Percentiles rank a stretch among this genome's conserved stretches.
These are phyloP conservation scores for Erysimum cheiranthoides DNA, from an alignment of 345 rosid species.

Conservation along the genomic window DNA sequence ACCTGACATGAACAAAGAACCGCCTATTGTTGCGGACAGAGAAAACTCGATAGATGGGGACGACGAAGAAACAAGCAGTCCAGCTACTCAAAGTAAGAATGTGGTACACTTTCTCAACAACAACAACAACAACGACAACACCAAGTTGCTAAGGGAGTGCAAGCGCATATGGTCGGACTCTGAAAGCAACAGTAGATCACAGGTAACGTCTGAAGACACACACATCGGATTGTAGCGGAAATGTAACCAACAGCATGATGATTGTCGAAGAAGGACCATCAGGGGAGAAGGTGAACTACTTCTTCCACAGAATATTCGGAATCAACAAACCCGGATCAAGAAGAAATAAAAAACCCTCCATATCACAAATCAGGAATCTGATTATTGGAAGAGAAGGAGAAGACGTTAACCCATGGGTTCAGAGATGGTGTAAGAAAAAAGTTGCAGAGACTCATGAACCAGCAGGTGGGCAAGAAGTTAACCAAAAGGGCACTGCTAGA, in stretches of 20 bases:
- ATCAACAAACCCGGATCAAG: conserved; percentile 35
- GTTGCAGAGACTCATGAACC: conserved; percentile 35
- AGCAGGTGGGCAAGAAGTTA: conserved; percentile 25
- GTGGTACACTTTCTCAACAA: conserved; percentile 46
- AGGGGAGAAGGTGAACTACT: conserved; percentile 46
- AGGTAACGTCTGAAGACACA: conserved; percentile 69
- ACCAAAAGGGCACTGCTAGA: conserved; percentile 40
- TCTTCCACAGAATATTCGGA: conserved; percentile 39
- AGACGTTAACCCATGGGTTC: conserved; percentile 60
- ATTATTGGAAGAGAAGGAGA: conserved; percentile 17
- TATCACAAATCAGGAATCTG: conserved; percentile 40
- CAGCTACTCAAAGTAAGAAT: conserved; percentile 66
- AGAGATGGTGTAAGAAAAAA: conserved; percentile 61
- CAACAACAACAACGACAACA: neutral
- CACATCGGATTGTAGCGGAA: conserved; percentile 42
- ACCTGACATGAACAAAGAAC: conserved; percentile 54
- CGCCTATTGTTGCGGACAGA: conserved; percentile 39
- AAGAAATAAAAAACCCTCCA: conserved; percentile 36
- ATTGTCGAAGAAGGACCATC: conserved; percentile 56
- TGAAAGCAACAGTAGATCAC: conserved; percentile 54
- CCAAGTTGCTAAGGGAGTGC: conserved; percentile 36
- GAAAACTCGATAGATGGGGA: conserved; percentile 31
- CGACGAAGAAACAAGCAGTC: conserved; percentile 52
- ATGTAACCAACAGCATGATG: conserved; percentile 47
- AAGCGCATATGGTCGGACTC: conserved; percentile 44